Evolutionary conservation across 768 basidiomycete species (phyloP), one percentile per base, ranked within the genome.

Genomic region (Dioszegia hungarica): DNA sequence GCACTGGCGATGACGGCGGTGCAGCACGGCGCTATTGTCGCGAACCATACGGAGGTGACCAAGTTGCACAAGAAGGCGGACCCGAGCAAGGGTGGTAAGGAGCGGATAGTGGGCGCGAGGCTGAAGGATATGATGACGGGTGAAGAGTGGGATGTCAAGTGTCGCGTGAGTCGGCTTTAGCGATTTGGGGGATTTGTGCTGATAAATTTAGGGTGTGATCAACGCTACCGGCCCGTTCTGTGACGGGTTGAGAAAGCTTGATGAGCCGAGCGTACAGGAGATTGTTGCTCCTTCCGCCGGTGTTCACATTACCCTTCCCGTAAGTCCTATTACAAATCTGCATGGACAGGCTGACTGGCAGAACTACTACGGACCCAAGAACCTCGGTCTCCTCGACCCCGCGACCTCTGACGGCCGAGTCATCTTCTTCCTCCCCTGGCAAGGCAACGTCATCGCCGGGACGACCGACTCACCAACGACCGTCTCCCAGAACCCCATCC

Each of bases 381-480:
- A 82, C 47, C 95, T 98, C 89, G 94, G 95, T 40, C 82, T 98
- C 4, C 82, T 98, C 41, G 95, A 98, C 75, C 95, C 94, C 0
- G 81, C 90, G 2, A 95, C 95, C 3, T 90, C 89, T 0, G 94
- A 99, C 62, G 94, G 94, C 0, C 87, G 94, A 25, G 93, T 99
- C 54, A 94, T 99, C 72, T 99, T 97, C 82, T 95, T 99, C 83
- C 83, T 99, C 10, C 94, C 94, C 0, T 99, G 95, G 94, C 87
- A 97, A 78, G 94, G 94, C 9, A 90, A 87, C 79, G 92, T 92
- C 37, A 92, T 99, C 61, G 94, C 94, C 1, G 94, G 94, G 24
- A 97, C 95, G 2, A 99, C 94, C 8, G 94, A 99, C 75, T 82
- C 88, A 0, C 86, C 87, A 0, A 85, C 87, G 2, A 71, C 78